phyloP scores from a whole-genome alignment of 352 stramenopile species.

The Blastocystis sp. region DNA sequence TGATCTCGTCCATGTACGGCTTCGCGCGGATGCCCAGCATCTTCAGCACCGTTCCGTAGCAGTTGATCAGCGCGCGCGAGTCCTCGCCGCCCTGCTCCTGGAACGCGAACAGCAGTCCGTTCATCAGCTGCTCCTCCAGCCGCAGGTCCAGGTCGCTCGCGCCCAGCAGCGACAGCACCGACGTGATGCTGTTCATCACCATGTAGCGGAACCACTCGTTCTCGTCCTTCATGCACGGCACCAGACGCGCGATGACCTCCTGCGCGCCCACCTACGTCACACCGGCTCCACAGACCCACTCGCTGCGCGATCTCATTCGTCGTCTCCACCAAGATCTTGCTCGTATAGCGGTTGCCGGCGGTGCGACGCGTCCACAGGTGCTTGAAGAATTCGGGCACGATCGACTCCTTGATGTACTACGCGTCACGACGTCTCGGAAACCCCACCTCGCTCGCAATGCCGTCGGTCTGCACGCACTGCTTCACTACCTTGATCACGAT shows the following conservation, averaged over 20 bases:
- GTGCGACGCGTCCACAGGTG: conserved; percentile 97
- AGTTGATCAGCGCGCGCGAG: conserved; percentile 84
- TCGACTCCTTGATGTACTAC: conserved; percentile 87
- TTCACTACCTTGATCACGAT: conserved; percentile 86
- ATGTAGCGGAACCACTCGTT: conserved; percentile 94
- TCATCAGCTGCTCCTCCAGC: conserved; percentile 95
- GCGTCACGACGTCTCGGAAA: conserved; percentile 50
- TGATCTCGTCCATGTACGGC: conserved; percentile 95
- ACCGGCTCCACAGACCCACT: not conserved
- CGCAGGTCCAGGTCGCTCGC: conserved; percentile 85
- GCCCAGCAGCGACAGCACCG: conserved; percentile 91
- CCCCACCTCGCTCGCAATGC: conserved; percentile 66
- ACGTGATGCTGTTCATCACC: conserved; percentile 96
- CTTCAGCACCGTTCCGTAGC: conserved; percentile 94
- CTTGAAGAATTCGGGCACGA: conserved; percentile 93
- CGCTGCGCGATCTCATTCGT: conserved; percentile 82
- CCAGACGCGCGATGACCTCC: conserved; percentile 90
- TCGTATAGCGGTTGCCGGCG: conserved; percentile 90
- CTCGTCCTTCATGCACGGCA: conserved; percentile 98
- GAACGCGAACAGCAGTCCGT: conserved; percentile 97
- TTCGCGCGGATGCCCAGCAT: conserved; percentile 88
- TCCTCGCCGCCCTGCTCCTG: conserved; percentile 79
- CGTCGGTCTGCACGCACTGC: conserved; percentile 93
- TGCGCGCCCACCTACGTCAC: conserved; percentile 76
- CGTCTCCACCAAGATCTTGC: conserved; percentile 93